phyloP scores from a whole-genome alignment of 352 stramenopile genomes.

The Pelagophyceae sp. region DNA sequence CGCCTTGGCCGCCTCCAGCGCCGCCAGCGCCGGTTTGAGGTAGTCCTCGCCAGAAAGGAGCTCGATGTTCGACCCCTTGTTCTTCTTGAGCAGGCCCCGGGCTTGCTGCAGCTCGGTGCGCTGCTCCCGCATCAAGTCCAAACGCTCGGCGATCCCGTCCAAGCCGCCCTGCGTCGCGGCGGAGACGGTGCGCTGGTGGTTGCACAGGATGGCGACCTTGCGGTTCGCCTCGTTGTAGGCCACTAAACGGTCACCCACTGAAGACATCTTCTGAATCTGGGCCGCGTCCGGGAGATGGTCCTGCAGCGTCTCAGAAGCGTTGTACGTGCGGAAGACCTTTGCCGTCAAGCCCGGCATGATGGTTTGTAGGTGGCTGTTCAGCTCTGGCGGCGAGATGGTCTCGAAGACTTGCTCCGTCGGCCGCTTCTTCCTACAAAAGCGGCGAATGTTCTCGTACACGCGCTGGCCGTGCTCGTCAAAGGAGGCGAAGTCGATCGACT shows the following conservation, averaged over 20 bases:
- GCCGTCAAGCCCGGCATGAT: conserved; percentile 97
- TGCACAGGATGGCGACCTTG: conserved; percentile 99
- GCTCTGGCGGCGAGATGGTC: conserved; percentile 79
- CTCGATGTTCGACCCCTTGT: conserved; percentile 69
- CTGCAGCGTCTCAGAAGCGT: conserved; percentile 96
- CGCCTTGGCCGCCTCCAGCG: conserved; percentile 61
- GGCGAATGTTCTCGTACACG: conserved; percentile 90
- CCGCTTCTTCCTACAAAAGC: conserved; percentile 91
- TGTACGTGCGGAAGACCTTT: conserved; percentile 99
- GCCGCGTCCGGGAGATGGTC: conserved; percentile 79
- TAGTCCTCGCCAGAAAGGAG: conserved; percentile 51
- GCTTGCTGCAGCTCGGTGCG: conserved; percentile 87
- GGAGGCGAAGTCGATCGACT: conserved; percentile 86
- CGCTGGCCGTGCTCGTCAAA: conserved; percentile 40
- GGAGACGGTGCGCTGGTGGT: conserved; percentile 96
- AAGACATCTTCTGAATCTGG: conserved; percentile 34
- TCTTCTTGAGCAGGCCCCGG: conserved; percentile 56
- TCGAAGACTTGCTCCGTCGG: conserved; percentile 93
- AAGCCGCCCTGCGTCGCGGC: conserved; percentile 88
- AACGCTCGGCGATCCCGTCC: conserved; percentile 82
- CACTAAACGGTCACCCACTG: conserved; percentile 72
- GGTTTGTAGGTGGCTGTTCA: conserved; percentile 96
- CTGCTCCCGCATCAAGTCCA: conserved; percentile 80
- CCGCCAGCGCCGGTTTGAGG: conserved; percentile 59
- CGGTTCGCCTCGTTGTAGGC: conserved; percentile 99